phyloP scores from a whole-genome alignment of 495 filamentous ascomycete species.

The Daldinia vernicosa region DNA sequence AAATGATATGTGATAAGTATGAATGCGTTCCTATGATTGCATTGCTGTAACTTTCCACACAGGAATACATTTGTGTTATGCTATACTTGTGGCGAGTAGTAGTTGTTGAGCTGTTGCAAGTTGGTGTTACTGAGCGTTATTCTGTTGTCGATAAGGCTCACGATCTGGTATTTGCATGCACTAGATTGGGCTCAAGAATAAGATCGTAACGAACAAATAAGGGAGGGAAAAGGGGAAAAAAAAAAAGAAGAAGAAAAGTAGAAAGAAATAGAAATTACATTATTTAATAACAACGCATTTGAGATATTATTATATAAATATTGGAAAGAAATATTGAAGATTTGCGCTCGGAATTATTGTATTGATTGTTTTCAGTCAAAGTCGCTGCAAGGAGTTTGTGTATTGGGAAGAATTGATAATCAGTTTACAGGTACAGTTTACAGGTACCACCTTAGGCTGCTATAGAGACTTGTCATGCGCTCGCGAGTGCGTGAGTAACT shows the following conservation, averaged over 20 bases:
- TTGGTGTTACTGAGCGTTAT: neutral
- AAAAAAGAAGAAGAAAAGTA: neutral
- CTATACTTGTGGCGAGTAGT: neutral
- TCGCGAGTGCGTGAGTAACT: neutral
- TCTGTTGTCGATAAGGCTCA: neutral
- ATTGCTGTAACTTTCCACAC: neutral
- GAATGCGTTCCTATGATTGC: neutral
- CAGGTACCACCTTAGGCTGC: neutral
- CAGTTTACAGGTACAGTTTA: neutral
- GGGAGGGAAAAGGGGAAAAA: neutral
- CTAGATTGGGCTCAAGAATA: neutral
- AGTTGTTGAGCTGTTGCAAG: neutral
- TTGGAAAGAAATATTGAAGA: no score
- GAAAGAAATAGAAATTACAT: neutral
- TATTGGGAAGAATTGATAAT: neutral
- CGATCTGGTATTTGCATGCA: neutral
- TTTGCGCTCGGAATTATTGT: no score
- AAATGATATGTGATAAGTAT: conserved; percentile 1
- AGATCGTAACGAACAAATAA: neutral
- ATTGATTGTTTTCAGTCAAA: neutral
- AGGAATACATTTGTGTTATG: neutral
- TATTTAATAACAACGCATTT: no score
- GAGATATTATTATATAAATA: no score
- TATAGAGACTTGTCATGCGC: conserved; percentile 1
- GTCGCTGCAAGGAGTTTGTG: neutral